Evolutionary conservation across 768 basidiomycete genomes (phyloP), one percentile per base, ranked within the genome.

Genomic region (Mycena epipterygia): DNA sequence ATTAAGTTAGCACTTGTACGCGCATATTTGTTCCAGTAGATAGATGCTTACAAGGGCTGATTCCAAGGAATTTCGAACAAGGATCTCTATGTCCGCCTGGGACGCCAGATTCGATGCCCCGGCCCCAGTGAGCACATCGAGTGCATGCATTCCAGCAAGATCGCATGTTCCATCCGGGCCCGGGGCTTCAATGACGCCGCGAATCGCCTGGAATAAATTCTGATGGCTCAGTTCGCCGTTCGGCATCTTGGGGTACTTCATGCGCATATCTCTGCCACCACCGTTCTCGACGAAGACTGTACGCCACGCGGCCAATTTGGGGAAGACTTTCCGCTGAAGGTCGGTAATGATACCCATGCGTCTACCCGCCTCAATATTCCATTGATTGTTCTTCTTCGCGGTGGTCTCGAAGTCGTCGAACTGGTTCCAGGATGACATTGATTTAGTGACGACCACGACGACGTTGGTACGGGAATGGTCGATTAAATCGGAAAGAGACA

Each of bases 181-280:
- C 17, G 13, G 23, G 27, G 13, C 7, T 44, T 44, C 42, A 12
- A 61, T 49, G 32, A 61, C 21, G 9, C 12, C 21, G 32, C 13
- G 5, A 32, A 61, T 61, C 13, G 60, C 46, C 25, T 67, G 32
- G 46, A 49, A 67, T 29, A 67, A 37, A 66, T 67, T 67, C 48
- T 67, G 56, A 35, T 67, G 65, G 35, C 65, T 67, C 27, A 39
- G n/a, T 17, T 58, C 25, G 21, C 60, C 60, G n/a, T 49, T 23
- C 2, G 60, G 60, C 32, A 61, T 35, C 5, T 12, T 46, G 7
- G 60, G 60, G 21, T 6, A 49, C 30, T n/a, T 21, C 3, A 27
- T 27, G 17, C 44, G 5, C 60, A 61, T 61, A 46, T 46, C 58
- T 29, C 16, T 42, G n/a, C 58, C 58, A 16, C 58, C 58, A 16